phyloP scores from a whole-genome alignment of 2,329 filamentous ascomycete species.

The Phialemonium atrogriseum region DNA sequence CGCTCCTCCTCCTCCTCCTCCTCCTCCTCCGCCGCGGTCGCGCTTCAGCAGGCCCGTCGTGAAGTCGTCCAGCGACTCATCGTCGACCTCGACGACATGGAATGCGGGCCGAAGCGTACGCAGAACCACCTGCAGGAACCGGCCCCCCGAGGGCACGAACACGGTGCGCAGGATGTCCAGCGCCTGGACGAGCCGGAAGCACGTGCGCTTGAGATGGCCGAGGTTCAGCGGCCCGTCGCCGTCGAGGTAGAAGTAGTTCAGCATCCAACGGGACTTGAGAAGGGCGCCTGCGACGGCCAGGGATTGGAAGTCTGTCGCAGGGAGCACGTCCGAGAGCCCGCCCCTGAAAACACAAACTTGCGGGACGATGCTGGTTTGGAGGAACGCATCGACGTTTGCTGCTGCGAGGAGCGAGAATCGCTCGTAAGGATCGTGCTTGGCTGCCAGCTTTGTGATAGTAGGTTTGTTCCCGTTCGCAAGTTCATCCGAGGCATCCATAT shows the following conservation, averaged over 20 bases:
- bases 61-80: conserved; percentile 6
- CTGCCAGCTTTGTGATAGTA: too few relatives aligned
- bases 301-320: conserved; percentile 17
- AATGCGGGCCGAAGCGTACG: conserved; percentile 11
- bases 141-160: conserved; percentile 12
- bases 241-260: conserved; percentile 16
- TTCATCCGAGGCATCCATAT: background rate
- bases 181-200: conserved; percentile 11
- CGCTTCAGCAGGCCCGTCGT: conserved; percentile 1
- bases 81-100: conserved; percentile 7
- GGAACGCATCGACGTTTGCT: conserved; percentile 13
- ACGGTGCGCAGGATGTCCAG: conserved; percentile 16
- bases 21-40: too few relatives aligned
- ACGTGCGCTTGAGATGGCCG: conserved; percentile 10
- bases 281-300: conserved; percentile 13
- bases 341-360: conserved; percentile 15
- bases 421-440: conserved; percentile 9
- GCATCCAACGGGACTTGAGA: conserved; percentile 13
- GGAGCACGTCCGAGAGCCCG: conserved; percentile 14
- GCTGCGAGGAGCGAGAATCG: conserved; percentile 14
- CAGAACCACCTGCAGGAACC: conserved; percentile 15
- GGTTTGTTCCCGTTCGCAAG: background rate
- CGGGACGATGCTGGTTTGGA: conserved; percentile 14
- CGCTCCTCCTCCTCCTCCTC: too few relatives aligned
- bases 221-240: conserved; percentile 11